Evolutionary conservation across 2,329 filamentous ascomycete species (phyloP).

Genomic region (Juglanconis oblonga): DNA sequence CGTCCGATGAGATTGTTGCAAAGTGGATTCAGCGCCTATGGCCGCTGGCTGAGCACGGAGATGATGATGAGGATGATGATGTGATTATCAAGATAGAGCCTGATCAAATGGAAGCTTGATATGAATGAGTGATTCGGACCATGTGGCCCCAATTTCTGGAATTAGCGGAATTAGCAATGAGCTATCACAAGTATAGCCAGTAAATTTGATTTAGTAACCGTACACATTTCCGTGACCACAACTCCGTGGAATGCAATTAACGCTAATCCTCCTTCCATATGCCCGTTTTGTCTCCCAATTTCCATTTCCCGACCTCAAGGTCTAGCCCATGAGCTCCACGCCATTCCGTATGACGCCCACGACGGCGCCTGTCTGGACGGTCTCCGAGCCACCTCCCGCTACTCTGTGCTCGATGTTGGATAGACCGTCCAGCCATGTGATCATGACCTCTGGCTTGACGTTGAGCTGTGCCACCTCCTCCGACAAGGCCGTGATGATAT

Average conservation of each 20-base stretch:
- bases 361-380: slow-evolving; percentile 86
- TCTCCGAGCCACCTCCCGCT: slow-evolving; percentile 81
- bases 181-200: slow-evolving; percentile 1
- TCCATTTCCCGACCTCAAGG: not conserved
- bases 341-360: slow-evolving; percentile 86
- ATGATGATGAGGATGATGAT: not conserved
- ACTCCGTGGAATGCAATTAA: slow-evolving; percentile 13
- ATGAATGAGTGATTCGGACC: too few species aligned
- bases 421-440: slow-evolving; percentile 86
- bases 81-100: not conserved
- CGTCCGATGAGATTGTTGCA: slow-evolving; percentile 1
- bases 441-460: slow-evolving; percentile 81
- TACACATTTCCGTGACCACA: slow-evolving; percentile 3
- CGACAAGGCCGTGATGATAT: slow-evolving; percentile 83
- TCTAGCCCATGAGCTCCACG: slow-evolving; percentile 62
- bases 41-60: not conserved
- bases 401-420: slow-evolving; percentile 92
- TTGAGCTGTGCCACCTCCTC: slow-evolving; percentile 82
- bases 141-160: not conserved
- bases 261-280: not conserved
- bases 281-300: not conserved
- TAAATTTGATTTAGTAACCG: not conserved
- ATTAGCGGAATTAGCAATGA: not conserved
- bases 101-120: not conserved
- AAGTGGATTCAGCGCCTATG: slow-evolving; percentile 5